Conservation (phyloP, 257 asterid genomes). For the Nicotiana knightiana region DNA sequence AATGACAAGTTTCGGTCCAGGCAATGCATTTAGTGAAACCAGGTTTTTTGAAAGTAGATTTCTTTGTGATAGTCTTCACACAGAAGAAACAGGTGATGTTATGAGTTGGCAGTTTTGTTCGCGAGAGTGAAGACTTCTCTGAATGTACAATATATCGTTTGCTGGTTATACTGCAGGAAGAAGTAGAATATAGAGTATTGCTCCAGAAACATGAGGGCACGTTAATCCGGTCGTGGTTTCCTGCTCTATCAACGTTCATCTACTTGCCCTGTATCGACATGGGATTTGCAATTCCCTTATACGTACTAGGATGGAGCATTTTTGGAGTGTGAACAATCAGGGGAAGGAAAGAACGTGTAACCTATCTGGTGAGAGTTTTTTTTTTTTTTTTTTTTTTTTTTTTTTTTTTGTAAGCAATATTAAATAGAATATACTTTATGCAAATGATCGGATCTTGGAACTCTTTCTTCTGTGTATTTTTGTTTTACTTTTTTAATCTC, state of each 20-base stretch:
- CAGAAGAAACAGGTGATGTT: neutral
- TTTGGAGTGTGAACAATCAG: neutral
- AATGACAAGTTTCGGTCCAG: constrained; percentile 48
- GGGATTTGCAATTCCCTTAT: neutral
- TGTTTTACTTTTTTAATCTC: neutral
- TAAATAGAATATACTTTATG: neutral
- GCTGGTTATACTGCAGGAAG: neutral
- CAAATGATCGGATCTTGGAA: neutral
- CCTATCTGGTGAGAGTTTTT: neutral
- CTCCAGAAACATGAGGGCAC: neutral
- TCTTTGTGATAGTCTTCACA: constrained; percentile 6
- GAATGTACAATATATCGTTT: neutral
- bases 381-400: neutral
- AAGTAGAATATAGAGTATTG: neutral
- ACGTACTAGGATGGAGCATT: neutral
- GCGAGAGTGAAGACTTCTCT: neutral
- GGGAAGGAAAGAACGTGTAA: neutral
- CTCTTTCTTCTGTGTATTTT: neutral
- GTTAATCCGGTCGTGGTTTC: neutral
- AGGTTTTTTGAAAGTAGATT: constrained; percentile 7
- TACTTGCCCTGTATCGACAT: neutral
- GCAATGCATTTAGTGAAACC: constrained; percentile 53
- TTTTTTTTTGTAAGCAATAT: neutral
- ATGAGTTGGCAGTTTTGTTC: neutral
- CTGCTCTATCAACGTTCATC: neutral